These are phyloP conservation scores for Leavenworthia alabamica DNA, from an alignment of 345 rosid species.

Conservation along the genomic window DNA sequence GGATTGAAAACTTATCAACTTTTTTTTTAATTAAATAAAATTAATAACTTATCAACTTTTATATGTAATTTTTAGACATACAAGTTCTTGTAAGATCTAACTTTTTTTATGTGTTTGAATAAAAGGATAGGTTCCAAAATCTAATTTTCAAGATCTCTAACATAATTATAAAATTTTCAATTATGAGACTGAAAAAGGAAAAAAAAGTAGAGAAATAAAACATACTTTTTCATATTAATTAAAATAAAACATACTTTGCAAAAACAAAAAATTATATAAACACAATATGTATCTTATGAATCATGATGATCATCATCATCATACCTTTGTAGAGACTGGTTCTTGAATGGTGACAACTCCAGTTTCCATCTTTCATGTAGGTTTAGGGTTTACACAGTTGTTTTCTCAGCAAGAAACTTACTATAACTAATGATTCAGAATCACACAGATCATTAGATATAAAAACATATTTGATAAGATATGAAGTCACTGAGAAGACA, in stretches of 20 bases:
- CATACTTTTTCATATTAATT: neutral
- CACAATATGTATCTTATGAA: neutral
- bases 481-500: constrained; percentile 34
- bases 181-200: constrained; percentile 15
- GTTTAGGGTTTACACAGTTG: constrained; percentile 21
- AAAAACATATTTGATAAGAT: neutral
- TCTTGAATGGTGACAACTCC: constrained; percentile 43
- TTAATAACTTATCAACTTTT: neutral
- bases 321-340: constrained; percentile 36
- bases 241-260: neutral
- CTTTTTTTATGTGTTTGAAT: neutral
- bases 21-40: neutral
- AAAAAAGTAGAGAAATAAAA: neutral
- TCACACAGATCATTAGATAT: constrained; percentile 31
- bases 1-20: constrained; percentile 4
- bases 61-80: neutral
- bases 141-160: constrained; percentile 10
- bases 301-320: constrained; percentile 10
- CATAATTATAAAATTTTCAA: constrained; percentile 7
- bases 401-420: constrained; percentile 26
- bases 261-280: neutral
- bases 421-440: constrained; percentile 14
- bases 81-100: constrained; percentile 10
- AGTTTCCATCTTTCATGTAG: constrained; percentile 53
- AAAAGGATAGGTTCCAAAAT: neutral